Conservation (phyloP, 345 rosid genomes). For the Lepidium didymum region DNA sequence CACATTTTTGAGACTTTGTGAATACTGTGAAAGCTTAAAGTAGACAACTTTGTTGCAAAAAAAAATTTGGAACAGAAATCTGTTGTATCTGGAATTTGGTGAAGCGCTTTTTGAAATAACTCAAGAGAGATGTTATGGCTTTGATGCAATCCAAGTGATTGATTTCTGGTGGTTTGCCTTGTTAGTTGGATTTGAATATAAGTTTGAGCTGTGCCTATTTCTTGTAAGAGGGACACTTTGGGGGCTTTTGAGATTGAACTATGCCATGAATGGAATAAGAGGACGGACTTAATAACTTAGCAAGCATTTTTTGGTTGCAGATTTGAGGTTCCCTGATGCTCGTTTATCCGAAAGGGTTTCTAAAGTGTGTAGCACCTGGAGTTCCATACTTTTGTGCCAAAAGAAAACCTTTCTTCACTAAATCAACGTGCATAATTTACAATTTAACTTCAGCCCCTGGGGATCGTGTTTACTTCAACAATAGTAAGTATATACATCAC, state of each 20-base stretch:
- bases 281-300: background rate
- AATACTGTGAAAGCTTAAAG: background rate
- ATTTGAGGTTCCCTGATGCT: conserved; percentile 24
- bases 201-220: background rate
- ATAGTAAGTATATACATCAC: conserved; percentile 12
- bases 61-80: background rate
- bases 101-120: background rate
- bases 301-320: conserved; percentile 1
- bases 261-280: background rate
- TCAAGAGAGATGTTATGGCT: background rate
- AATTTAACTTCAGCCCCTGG: background rate
- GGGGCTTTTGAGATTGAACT: background rate
- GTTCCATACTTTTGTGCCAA: conserved; percentile 11
- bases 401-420: background rate
- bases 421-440: background rate
- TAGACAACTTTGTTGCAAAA: background rate
- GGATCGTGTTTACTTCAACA: conserved; percentile 1
- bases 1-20: background rate
- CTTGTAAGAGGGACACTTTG: background rate
- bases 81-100: background rate
- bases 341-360: conserved; percentile 19
- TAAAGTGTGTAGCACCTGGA: conserved; percentile 14
- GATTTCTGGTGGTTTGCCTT: background rate
- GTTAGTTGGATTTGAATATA: background rate
- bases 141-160: background rate